A percentile compares a stretch with the other conserved stretches of the same genome.
phyloP scores from a whole-genome alignment of 2,329 filamentous ascomycete genomes.

The Thelonectria olida region DNA sequence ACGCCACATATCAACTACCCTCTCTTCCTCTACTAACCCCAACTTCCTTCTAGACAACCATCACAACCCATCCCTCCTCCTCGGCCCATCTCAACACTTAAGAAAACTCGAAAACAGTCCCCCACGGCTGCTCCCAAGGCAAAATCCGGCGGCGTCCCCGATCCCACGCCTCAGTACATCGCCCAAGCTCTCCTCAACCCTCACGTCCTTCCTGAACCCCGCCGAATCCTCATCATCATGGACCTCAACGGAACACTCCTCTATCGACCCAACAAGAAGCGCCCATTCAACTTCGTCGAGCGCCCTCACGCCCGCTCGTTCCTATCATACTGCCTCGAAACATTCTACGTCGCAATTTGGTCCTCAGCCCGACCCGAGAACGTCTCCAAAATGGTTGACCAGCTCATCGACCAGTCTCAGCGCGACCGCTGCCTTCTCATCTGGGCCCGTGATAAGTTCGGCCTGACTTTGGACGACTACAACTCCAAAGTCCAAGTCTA shows the following conservation, averaged over 20 bases:
- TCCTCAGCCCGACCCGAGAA: slow-evolving; percentile 83
- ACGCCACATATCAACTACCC: neutral
- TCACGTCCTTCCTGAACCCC: slow-evolving; percentile 54
- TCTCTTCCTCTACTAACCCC: neutral
- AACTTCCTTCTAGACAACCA: neutral
- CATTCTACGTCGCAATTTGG: slow-evolving; percentile 88
- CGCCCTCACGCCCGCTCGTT: slow-evolving; percentile 77
- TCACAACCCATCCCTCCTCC: neutral
- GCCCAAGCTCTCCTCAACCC: slow-evolving; percentile 57
- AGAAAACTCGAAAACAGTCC: neutral
- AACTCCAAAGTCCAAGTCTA: slow-evolving; percentile 82
- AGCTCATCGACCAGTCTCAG: slow-evolving; percentile 68
- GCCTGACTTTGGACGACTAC: slow-evolving; percentile 72
- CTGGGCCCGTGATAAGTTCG: slow-evolving; percentile 83
- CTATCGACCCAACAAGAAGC: slow-evolving; percentile 66
- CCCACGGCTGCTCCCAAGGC: slow-evolving; percentile 41
- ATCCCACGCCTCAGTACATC: slow-evolving; percentile 70
- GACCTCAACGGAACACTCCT: slow-evolving; percentile 95
- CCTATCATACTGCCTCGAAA: slow-evolving; percentile 75
- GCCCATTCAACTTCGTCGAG: slow-evolving; percentile 63
- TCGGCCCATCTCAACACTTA: neutral
- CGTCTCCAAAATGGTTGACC: slow-evolving; percentile 72
- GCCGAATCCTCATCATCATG: slow-evolving; percentile 81
- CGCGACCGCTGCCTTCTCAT: slow-evolving; percentile 68
- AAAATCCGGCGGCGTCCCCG: slow-evolving; percentile 67